These are phyloP conservation scores for Teratosphaeria destructans DNA, from an alignment of 2,329 filamentous ascomycete species.

Conservation along the genomic window DNA sequence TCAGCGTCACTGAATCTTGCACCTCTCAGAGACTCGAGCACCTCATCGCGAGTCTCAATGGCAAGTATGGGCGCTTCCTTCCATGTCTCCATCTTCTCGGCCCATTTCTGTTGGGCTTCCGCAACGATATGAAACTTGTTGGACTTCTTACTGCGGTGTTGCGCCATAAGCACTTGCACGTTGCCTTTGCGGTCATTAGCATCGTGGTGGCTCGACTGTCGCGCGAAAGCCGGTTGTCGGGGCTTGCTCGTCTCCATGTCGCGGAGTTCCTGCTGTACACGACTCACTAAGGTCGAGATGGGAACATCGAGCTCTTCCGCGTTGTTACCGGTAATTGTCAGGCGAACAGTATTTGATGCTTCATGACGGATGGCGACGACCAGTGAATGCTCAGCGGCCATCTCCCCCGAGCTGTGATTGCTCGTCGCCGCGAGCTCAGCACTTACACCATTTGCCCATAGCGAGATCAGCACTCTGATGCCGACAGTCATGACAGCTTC, in stretches of 20 bases:
- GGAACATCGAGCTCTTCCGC: constrained; percentile 62
- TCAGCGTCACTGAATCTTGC: constrained; percentile 72
- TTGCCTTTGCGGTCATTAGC: constrained; percentile 36
- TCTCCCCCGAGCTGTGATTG: constrained; percentile 5
- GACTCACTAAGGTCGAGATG: constrained; percentile 60
- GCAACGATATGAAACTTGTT: constrained; percentile 82
- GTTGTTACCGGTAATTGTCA: constrained; percentile 43
- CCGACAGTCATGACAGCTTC: constrained; percentile 64
- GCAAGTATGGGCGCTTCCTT: constrained; percentile 72
- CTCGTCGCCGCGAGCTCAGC: constrained; percentile 69
- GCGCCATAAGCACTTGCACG: constrained; percentile 73
- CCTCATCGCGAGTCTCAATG: constrained; percentile 75
- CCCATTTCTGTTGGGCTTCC: constrained; percentile 49
- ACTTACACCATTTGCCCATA: constrained; percentile 78
- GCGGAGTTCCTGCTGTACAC: constrained; percentile 71
- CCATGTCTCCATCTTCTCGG: constrained; percentile 58
- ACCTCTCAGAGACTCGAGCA: constrained; percentile 64
- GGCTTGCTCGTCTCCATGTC: constrained; percentile 54
- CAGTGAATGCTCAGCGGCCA: constrained; percentile 51
- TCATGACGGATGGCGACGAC: constrained; percentile 79
- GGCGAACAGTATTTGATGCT: constrained; percentile 41
- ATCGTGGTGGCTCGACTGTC: constrained; percentile 33
- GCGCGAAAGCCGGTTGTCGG: constrained; percentile 25
- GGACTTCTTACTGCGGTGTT: constrained; percentile 81
- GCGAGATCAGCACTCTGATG: constrained; percentile 62